Evolutionary conservation across 805 yeast species (phyloP), one percentile per base, ranked within the genome.

Genomic region (Metschnikowia sp.): DNA sequence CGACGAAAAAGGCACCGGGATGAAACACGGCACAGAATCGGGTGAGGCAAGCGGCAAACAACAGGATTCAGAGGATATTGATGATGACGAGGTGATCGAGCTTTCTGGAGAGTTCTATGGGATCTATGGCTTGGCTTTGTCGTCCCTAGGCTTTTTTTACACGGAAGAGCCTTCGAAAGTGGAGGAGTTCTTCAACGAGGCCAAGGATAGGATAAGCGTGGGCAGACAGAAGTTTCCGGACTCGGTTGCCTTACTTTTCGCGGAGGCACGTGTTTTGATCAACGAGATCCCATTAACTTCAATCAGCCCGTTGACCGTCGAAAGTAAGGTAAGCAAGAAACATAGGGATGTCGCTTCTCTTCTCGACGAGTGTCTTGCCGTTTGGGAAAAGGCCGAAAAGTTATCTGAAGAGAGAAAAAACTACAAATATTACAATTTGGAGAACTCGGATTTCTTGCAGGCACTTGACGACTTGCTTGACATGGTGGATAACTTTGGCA

Each of bases 91-190:
- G 29, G 34, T 37, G 7, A 52, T 56, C 19, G 54, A 28, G 56
- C 61, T 49, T 28, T 74, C 77, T 28, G 79, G 78, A 32, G 73
- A 70, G 38, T 87, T 90, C 62, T 85, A 87, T 60, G 70, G 84
- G 5, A 79, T 86, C 30, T 92, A 90, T 64, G 91, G 89, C 0
- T 67, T 81, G 39, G 84, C 96, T 0, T 67, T 87, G 37, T 74
- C 82, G 35, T 88, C 84, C 49, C 68, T 86, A 53, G 80, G 87
- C 1, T 70, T 72, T 32, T 85, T 81, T 65, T 75, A 79, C 52
- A 65, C 72, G 10, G 76, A 65, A n/a, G 75, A 70, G 12, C 66
- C 47, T 8, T 63, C 65, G n/a, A 56, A 66, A 29, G 75, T 84
- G 8, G 62, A 66, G 10, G 86, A 80, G 40, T 87, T 74, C 61